These are phyloP conservation scores for Mytilinidion resinicola DNA, from an alignment of 495 filamentous ascomycete species.

Conservation along the genomic window DNA sequence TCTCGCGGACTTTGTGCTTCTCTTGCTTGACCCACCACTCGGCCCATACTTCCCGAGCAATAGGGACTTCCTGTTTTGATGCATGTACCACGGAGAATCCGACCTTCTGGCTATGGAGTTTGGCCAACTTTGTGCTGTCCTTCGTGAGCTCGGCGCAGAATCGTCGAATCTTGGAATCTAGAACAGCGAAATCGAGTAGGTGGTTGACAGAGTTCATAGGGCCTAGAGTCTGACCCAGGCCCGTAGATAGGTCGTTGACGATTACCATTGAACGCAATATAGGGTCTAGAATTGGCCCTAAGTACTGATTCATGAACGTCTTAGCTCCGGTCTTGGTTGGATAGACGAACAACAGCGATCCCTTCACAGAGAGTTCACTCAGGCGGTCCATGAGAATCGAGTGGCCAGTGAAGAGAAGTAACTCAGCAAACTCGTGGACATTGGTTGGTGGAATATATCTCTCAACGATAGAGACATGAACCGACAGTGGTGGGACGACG, in stretches of 20 bases:
- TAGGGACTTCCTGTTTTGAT: constrained; percentile 45
- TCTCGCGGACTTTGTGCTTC: constrained; percentile 55
- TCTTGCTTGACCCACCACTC: constrained; percentile 72
- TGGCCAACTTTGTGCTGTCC: constrained; percentile 34
- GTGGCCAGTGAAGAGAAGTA: constrained; percentile 51
- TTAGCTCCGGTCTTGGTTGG: constrained; percentile 57
- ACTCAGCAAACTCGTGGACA: constrained; percentile 51
- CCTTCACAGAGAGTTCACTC: constrained; percentile 55
- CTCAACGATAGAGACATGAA: constrained; percentile 62
- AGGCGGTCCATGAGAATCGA: constrained; percentile 64
- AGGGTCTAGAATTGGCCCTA: constrained; percentile 63
- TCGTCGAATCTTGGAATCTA: constrained; percentile 46
- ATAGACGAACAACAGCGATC: constrained; percentile 62
- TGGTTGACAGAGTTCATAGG: constrained; percentile 52
- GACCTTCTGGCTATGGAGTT: constrained; percentile 14
- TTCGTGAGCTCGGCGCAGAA: constrained; percentile 39
- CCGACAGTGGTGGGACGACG: constrained; percentile 57
- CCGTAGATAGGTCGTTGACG: constrained; percentile 55
- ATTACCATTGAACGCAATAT: constrained; percentile 59
- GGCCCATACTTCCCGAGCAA: constrained; percentile 55
- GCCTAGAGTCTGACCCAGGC: constrained; percentile 52
- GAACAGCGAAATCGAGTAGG: constrained; percentile 53
- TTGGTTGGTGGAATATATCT: constrained; percentile 65
- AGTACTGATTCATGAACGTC: constrained; percentile 58
- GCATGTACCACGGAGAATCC: constrained; percentile 48